Evolutionary conservation across 805 yeast species (phyloP).

Genomic region (Metschnikowia koreensis): DNA sequence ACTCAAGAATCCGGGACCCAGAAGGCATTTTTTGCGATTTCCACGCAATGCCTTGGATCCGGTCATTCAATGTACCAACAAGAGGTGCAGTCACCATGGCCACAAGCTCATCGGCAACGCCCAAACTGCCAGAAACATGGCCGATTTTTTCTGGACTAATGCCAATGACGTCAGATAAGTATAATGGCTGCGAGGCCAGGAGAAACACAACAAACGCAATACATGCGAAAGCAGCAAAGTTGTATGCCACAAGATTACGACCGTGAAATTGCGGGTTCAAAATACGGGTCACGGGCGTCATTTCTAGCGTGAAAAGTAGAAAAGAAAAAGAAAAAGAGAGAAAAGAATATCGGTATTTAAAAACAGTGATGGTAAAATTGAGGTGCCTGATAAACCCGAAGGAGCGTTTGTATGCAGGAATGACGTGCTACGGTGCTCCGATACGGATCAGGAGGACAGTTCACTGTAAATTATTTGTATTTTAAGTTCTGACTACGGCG

Average conservation of each 20-base stretch:
- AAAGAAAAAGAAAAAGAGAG: background rate
- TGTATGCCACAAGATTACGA: constrained; percentile 33
- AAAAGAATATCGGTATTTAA: too few relatives aligned
- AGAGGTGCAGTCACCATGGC: constrained; percentile 56
- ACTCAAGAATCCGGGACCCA: constrained; percentile 56
- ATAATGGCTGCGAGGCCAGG: constrained; percentile 42
- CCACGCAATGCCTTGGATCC: constrained; percentile 30
- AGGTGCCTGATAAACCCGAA: too few relatives aligned
- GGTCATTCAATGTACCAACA: constrained; percentile 62
- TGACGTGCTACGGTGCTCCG: too few relatives aligned
- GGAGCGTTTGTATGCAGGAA: background rate
- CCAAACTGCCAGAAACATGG: constrained; percentile 32
- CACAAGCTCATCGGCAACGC: constrained; percentile 58
- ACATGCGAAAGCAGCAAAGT: constrained; percentile 37
- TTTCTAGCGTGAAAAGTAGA: background rate
- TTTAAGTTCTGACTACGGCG: too few relatives aligned
- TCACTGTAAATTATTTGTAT: too few relatives aligned
- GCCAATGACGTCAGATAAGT: constrained; percentile 31
- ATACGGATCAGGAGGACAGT: too few relatives aligned
- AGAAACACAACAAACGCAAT: constrained; percentile 40
- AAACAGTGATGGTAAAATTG: too few relatives aligned
- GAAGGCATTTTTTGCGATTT: constrained; percentile 15
- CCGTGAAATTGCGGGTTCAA: constrained; percentile 17
- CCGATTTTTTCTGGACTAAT: constrained; percentile 30
- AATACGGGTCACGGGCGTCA: background rate